A percentile compares a stretch with the other conserved stretches of the same genome.
Evolutionary conservation across 2,329 filamentous ascomycete genomes (phyloP).

Genomic region (Diaporthe helianthi): DNA sequence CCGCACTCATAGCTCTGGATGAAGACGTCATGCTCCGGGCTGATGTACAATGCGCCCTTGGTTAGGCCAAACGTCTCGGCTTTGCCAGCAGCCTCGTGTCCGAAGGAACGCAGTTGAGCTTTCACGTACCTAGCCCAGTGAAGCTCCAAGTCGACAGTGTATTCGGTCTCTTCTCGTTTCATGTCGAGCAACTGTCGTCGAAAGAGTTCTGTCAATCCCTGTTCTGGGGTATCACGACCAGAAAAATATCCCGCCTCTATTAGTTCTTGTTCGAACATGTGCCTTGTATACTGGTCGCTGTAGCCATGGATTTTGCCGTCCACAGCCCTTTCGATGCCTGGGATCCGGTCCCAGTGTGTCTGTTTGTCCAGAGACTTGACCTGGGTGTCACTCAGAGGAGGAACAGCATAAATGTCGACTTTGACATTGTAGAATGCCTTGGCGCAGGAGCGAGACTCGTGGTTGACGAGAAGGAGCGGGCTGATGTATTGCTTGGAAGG

Average conservation of each 20-base stretch:
- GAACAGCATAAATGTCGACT: background rate
- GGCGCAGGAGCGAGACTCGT: constrained; percentile 8
- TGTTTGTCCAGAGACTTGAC: background rate
- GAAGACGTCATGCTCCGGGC: background rate
- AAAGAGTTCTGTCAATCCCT: too few species aligned
- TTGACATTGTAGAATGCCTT: constrained; percentile 15
- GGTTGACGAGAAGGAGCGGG: background rate
- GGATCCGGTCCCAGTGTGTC: background rate
- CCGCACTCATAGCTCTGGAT: background rate
- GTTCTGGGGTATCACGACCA: too few species aligned
- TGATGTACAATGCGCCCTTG: constrained; percentile 14
- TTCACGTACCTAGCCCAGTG: background rate
- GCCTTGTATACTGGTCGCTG: background rate
- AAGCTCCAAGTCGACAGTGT: background rate
- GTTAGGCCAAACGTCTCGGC: background rate
- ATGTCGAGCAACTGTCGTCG: background rate
- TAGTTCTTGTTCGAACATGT: too few species aligned
- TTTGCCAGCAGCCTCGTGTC: background rate
- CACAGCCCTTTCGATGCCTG: background rate
- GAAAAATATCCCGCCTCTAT: too few species aligned
- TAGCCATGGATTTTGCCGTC: background rate
- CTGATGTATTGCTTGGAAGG: constrained; percentile 4
- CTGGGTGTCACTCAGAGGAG: background rate
- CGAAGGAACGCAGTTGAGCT: background rate
- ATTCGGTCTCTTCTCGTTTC: background rate